Base-by-base conservation (phyloP, 106 monocot species). In the Chionographis japonica region DNA sequence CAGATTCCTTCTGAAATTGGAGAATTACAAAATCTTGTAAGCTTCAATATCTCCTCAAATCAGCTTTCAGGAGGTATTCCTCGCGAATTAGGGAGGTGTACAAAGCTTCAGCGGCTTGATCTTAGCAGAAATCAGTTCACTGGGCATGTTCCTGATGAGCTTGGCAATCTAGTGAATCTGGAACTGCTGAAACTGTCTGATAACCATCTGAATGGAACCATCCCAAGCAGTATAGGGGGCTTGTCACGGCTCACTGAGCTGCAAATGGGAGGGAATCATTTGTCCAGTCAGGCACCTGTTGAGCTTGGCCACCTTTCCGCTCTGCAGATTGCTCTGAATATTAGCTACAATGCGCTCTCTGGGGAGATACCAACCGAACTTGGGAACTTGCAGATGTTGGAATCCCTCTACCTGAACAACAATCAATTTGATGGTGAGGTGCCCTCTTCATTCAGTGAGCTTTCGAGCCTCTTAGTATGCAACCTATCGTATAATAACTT, bases 401-500 rank as follows among this genome's bases (percentile, higher is more conserved):
- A 78, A 59, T 67, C 50, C 6, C 75, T 93, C 35, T 86, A 84
- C 67, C 41, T 93, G 62, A 81, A 89, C 52, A 77, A 93, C 73
- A 93, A 93, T 64, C 74, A 75, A 38, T 81, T 89, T 11, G 72
- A 79, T 53, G 88, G 93, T 59, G 81, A 81, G 68, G 65, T 93
- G 14, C 88, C 88, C 12, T 40, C 70, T 51, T 78, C 89, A 15
- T 81, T 93, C 49, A 49, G 59, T 59, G 78, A 65, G 12, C 83
- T 93, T 39, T 78, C 78, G 0, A 81, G 93, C 71, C 76, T 93
- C 39, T 40, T 68, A 42, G 74, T 75, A 3, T 89, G 83, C 78
- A 88, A 93, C 43, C 77, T 93, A 43, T 93, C 93, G 15, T 77
- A 83, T 63, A 93, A 88, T 57, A 73, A 86, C n/a, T 76, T 92